A percentile compares a stretch with the other conserved stretches of the same genome.
These are phyloP conservation scores for Pelomyxa schiedti DNA, from an alignment of 78 protist species.

Conservation along the genomic window DNA sequence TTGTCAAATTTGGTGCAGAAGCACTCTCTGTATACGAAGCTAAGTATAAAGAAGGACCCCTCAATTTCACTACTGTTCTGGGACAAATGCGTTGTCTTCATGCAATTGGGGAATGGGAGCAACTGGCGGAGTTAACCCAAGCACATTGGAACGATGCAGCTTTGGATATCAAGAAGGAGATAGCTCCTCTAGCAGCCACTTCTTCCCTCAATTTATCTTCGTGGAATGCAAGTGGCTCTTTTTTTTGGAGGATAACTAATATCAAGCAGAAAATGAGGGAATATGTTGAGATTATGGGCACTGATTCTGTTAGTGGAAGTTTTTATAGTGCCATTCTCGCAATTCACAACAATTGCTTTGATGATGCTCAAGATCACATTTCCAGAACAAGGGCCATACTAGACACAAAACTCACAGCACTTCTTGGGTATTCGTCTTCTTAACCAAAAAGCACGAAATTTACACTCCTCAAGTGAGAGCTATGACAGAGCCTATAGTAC, in stretches of 20 bases:
- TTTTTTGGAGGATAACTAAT: no score
- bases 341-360: conserved; percentile 33
- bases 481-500: conserved; percentile 73
- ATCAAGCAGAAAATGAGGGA: conserved; percentile 17
- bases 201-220: conserved; percentile 73
- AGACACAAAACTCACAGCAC: conserved; percentile 80
- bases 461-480: conserved; percentile 56
- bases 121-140: conserved; percentile 24
- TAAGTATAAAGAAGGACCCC: not conserved
- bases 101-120: conserved; percentile 86
- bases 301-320: conserved; percentile 38
- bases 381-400: conserved; percentile 55
- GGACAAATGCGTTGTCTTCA: conserved; percentile 86
- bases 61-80: no score
- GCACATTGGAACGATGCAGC: conserved; percentile 42
- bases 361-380: conserved; percentile 43
- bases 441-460: conserved; percentile 5
- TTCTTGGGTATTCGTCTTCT: conserved; percentile 43
- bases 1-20: conserved; percentile 76
- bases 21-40: conserved; percentile 44
- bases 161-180: not conserved
- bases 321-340: conserved; percentile 59
- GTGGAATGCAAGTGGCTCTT: no score
- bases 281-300: conserved; percentile 50
- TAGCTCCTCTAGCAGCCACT: conserved; percentile 80